phyloP scores from a whole-genome alignment of 2,329 filamentous ascomycete genomes.

The Aspergillus pseudotamarii region DNA sequence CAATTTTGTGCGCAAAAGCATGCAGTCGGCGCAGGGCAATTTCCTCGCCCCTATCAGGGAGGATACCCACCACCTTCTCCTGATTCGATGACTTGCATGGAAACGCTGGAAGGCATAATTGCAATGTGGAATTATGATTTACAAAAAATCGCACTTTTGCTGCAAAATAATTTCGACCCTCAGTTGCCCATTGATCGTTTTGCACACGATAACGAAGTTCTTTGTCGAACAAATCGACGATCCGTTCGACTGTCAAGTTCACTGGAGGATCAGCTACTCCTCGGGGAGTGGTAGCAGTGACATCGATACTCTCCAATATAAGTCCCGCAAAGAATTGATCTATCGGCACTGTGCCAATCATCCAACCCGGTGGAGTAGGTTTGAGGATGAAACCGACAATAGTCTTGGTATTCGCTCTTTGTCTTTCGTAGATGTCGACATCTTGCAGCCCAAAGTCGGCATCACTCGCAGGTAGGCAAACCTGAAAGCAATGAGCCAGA shows the following conservation, averaged over 20 bases:
- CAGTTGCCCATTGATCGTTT: neutral
- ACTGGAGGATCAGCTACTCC: no score
- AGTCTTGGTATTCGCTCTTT: no score
- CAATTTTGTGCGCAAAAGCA: constrained; percentile 32
- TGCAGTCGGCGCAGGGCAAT: constrained; percentile 37
- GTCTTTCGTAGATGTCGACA: neutral
- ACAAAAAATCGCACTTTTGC: neutral
- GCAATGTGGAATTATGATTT: neutral
- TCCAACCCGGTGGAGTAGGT: neutral
- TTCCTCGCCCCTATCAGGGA: constrained; percentile 40
- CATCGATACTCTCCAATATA: neutral
- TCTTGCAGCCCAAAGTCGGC: neutral
- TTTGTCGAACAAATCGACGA: neutral
- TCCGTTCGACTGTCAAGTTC: neutral
- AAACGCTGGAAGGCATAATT: constrained; percentile 43
- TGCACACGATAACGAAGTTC: neutral
- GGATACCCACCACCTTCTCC: constrained; percentile 35
- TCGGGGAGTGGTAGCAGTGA: neutral
- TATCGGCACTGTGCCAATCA: neutral
- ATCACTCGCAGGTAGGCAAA: neutral
- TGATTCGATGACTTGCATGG: constrained; percentile 45
- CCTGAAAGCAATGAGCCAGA: neutral
- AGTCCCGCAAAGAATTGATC: neutral
- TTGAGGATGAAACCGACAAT: neutral
- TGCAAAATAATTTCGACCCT: neutral